These are phyloP conservation scores for Deuterostichococcus epilithicus DNA, from an alignment of 139 green algal genomes.

Conservation along the genomic window DNA sequence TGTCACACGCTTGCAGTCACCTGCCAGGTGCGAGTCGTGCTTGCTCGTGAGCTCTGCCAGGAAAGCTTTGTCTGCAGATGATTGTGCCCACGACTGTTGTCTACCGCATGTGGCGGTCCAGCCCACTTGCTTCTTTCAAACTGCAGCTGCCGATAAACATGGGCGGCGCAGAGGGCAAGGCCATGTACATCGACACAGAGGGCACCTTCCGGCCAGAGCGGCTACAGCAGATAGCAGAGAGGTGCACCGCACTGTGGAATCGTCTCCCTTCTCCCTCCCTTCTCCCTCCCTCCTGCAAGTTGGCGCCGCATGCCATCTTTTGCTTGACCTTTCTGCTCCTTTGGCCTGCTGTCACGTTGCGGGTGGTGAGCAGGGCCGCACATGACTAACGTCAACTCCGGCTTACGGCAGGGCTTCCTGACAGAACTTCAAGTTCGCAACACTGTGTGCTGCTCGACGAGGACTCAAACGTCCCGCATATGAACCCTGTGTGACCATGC, in stretches of 20 bases:
- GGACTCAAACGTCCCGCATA: too few relatives aligned
- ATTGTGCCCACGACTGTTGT: background rate
- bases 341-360: too few relatives aligned
- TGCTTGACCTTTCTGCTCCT: too few relatives aligned
- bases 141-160: constrained; percentile 82
- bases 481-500: too few relatives aligned
- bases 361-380: too few relatives aligned
- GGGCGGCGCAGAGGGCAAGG: constrained; percentile 95
- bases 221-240: constrained; percentile 87
- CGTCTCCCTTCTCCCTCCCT: too few relatives aligned
- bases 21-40: constrained; percentile 67
- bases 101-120: background rate
- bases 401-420: background rate
- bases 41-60: too few relatives aligned
- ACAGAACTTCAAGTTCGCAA: background rate
- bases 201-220: constrained; percentile 90
- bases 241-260: constrained; percentile 27
- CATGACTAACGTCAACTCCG: too few relatives aligned
- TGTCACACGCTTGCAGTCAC: constrained; percentile 97
- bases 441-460: too few relatives aligned
- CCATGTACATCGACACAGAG: constrained; percentile 98
- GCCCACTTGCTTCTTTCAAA: background rate
- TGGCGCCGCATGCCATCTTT: background rate
- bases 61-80: background rate
- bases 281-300: too few relatives aligned